Conservation (phyloP, 1,139 yeast genomes). For the Hyphopichia buzzinii region DNA sequence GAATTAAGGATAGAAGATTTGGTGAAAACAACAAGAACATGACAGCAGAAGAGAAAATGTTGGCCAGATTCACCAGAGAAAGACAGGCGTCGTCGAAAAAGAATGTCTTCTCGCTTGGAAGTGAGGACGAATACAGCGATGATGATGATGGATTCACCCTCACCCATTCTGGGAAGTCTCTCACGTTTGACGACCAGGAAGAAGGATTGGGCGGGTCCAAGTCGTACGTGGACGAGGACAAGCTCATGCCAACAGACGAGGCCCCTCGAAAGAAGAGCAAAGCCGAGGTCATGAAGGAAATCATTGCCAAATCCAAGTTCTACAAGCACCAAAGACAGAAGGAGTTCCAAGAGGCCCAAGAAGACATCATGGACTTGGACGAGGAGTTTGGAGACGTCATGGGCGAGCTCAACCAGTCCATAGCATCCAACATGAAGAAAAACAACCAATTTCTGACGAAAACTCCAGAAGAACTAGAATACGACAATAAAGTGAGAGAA, state of each 20-base stretch:
- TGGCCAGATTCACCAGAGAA: conserved; percentile 90
- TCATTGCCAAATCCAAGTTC: conserved; percentile 90
- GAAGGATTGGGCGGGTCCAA: conserved; percentile 17
- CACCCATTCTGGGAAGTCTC: conserved; percentile 78
- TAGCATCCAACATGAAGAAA: conserved; percentile 14
- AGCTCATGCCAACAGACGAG: conserved; percentile 22
- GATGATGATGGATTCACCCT: conserved; percentile 48
- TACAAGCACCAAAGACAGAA: conserved; percentile 86
- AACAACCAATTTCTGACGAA: conserved; percentile 26
- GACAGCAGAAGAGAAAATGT: conserved; percentile 88
- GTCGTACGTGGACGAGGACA: conserved; percentile 37
- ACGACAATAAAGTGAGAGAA: conserved; percentile 77
- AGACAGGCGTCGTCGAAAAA: conserved; percentile 59
- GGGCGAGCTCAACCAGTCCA: conserved; percentile 44
- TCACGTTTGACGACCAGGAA: conserved; percentile 51
- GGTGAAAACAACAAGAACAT: conserved; percentile 78
- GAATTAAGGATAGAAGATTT: conserved; percentile 80
- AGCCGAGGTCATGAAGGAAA: conserved; percentile 94
- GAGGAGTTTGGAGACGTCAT: conserved; percentile 74
- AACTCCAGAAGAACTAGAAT: conserved; percentile 51
- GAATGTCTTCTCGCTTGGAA: conserved; percentile 60
- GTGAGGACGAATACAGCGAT: conserved; percentile 62
- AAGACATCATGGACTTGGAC: conserved; percentile 74
- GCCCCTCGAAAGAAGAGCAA: conserved; percentile 65
- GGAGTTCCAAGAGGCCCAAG: conserved; percentile 68